Base-by-base conservation (phyloP, 2,329 filamentous ascomycete species). In the Phaeoacremonium minimum region DNA sequence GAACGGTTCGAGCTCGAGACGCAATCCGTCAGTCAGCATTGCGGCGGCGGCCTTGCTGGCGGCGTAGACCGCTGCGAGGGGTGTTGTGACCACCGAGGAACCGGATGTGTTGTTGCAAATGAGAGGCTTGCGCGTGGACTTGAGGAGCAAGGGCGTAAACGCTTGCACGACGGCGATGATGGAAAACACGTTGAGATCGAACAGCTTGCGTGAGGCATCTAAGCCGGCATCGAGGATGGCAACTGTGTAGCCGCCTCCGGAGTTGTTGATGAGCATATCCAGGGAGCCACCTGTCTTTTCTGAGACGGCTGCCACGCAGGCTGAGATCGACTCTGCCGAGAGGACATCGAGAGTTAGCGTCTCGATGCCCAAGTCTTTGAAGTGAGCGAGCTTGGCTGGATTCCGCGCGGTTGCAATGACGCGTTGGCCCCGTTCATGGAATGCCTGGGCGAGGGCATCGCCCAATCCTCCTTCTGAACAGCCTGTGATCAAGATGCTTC, bases 251-350 rank as follows among this genome's bases (percentile, higher is more conserved):
- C 52, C 53, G 28, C 49, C 44, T 12, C 57, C 66, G 2, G 67
- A 62, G 45, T 68, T 67, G 46, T 69, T 68, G 42, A 69, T 51
- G 13, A 71, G 55, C 26, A 69, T 56, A 41, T 70, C 61, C 11
- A 71, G 47, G 15, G 48, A 56, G 14, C 60, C 59, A 26, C 53
- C 61, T 0, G 63, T 62, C 8, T 54, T 47, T 7, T 42, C 37
- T 4, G 49, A 38, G 28, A 71, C 54, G 13, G 48, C 40, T 4
- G 48, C 48, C 14, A 60, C 57, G 15, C 58, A 46, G 5, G 37
- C 28, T 0, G 40, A 38, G 33, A 71, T 60, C 3, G 57, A 63
- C 2, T 50, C 41, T 4, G 48, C 18, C 13, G 52, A 54, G 4
- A 55, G 61, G 5, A 71, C 64, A 39, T 72, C 67, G 3, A 72